Percentiles rank a stretch among this genome's conserved stretches.
Evolutionary conservation across 192 early-diverging fungal genomes (phyloP).

Genomic region (Anaeromyces robustus): DNA sequence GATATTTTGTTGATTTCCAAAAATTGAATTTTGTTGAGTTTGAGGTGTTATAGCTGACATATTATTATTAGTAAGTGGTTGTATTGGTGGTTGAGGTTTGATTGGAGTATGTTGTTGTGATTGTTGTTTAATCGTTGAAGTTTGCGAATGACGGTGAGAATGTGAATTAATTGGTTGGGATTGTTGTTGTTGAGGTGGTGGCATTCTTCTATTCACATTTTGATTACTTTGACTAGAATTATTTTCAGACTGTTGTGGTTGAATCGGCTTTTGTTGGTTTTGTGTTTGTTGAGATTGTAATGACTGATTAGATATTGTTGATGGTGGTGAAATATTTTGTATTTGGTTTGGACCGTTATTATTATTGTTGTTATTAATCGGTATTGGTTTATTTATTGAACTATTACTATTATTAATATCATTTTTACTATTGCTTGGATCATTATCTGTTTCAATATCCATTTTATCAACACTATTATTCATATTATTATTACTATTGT

Average conservation of each 20-base stretch:
- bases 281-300: background rate
- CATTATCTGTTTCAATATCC: too few species aligned
- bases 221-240: background rate
- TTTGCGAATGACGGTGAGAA: background rate
- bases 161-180: background rate
- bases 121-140: background rate
- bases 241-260: too few species aligned
- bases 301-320: background rate
- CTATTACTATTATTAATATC: too few species aligned
- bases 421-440: too few species aligned
- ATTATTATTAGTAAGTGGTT: background rate
- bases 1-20: background rate
- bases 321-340: background rate
- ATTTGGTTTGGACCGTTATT: background rate
- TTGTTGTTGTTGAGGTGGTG: background rate
- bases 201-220: background rate
- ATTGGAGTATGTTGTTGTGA: background rate
- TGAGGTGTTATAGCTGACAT: background rate
- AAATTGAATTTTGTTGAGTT: background rate
- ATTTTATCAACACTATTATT: background rate
- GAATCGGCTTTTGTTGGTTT: too few species aligned
- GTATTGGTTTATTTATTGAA: too few species aligned
- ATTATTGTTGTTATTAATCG: too few species aligned
- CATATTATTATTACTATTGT: background rate
- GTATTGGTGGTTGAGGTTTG: background rate